Percentiles rank a stretch among this genome's conserved stretches.
phyloP scores from a whole-genome alignment of 1,284 basidiomycete genomes.

The Sanghuangporus sanghuang region DNA sequence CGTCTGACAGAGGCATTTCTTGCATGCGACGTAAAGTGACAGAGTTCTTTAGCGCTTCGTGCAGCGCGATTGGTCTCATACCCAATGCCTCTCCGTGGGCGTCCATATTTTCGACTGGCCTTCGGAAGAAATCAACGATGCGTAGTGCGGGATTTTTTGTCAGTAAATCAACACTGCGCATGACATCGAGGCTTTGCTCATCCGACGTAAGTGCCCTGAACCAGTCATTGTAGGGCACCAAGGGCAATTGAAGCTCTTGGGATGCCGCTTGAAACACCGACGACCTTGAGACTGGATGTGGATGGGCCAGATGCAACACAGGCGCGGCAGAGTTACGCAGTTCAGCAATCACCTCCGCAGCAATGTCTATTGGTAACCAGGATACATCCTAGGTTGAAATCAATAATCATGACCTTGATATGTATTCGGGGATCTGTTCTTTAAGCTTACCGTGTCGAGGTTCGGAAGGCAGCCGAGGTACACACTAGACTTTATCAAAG shows the following conservation, averaged over 20 bases:
- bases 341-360: slow-evolving; percentile 19
- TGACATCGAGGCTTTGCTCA: neutral
- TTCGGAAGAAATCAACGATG: slow-evolving; percentile 14
- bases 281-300: slow-evolving; percentile 24
- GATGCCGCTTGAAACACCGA: slow-evolving; percentile 20
- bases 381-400: slow-evolving; percentile 9
- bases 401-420: neutral
- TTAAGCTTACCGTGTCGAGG: slow-evolving; percentile 10
- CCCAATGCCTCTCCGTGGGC: too few relatives aligned
- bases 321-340: slow-evolving; percentile 12
- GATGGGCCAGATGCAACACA: slow-evolving; percentile 26
- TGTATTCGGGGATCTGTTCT: neutral
- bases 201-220: slow-evolving; percentile 9
- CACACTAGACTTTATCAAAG: slow-evolving; percentile 23
- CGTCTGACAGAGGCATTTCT: too few relatives aligned
- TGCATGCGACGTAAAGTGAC: too few relatives aligned
- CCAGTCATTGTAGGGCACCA: slow-evolving; percentile 26
- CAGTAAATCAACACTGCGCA: neutral
- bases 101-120: too few relatives aligned
- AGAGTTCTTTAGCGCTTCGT: too few relatives aligned
- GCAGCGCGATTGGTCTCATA: too few relatives aligned
- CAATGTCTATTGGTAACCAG: slow-evolving; percentile 23
- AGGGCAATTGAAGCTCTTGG: slow-evolving; percentile 20
- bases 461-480: slow-evolving; percentile 19
- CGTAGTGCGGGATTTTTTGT: slow-evolving; percentile 12